Conservation (phyloP, 169 alveolate species). For the Eimeria zaria region DNA sequence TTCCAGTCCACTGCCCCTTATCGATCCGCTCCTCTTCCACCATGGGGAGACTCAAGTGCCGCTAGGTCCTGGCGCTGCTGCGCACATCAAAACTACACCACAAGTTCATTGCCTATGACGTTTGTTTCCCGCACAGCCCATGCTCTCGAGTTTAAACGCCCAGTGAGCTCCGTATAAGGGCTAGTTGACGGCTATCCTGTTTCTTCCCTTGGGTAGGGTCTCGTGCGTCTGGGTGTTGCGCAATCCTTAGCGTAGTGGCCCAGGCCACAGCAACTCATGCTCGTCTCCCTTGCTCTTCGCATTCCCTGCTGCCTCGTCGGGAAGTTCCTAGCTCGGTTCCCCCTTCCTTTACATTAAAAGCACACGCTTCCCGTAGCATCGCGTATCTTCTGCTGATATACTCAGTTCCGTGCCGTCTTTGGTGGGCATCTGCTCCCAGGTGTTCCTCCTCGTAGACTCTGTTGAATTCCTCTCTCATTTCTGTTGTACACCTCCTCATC, state of each 20-base stretch:
- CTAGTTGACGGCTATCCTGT: not conserved
- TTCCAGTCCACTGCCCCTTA: too few relatives aligned
- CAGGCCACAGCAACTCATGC: not conserved
- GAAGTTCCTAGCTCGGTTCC: not conserved
- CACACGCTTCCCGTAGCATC: not conserved
- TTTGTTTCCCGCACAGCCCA: not conserved
- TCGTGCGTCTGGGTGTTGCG: not conserved
- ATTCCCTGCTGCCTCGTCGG: not conserved
- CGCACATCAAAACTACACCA: not conserved
- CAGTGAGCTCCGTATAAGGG: not conserved
- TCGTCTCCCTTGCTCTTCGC: not conserved
- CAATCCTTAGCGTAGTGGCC: not conserved
- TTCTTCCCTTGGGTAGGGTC: not conserved
- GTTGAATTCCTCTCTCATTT: not conserved
- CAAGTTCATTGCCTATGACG: not conserved
- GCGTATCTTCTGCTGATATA: not conserved
- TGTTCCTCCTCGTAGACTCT: not conserved
- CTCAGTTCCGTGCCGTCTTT: not conserved
- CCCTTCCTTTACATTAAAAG: not conserved
- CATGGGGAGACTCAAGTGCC: not conserved
- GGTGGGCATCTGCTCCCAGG: not conserved
- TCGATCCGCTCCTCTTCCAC: not conserved
- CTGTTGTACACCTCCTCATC: not conserved
- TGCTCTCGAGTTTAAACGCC: not conserved
- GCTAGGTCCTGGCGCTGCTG: not conserved